Evolutionary conservation across 106 monocot genomes (phyloP), one percentile per base, ranked within the genome.

Genomic region (Dendrobium catenatum): DNA sequence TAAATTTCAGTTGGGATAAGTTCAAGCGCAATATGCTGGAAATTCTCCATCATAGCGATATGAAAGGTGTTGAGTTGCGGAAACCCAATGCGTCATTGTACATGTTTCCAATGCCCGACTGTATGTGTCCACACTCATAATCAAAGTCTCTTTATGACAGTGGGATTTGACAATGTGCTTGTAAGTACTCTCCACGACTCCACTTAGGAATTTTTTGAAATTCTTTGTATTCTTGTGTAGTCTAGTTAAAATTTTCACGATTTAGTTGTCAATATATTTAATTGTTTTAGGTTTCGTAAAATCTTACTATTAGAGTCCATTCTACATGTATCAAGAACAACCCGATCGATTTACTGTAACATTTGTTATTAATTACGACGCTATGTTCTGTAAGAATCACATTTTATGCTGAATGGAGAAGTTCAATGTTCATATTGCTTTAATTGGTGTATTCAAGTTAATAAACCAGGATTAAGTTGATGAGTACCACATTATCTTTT

Each of bases 21-120:
- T 95, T 99, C 88, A 95, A 95, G 83, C 85, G 70, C 1, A 89
- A 91, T 55, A 95, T 99, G 95, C 89, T 84, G 80, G 98, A 99
- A 78, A 85, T 95, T 58, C 95, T 91, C 68, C 95, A 77, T 40
- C 85, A 91, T 37, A 95, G 95, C 44, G 95, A 99, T 73, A 29
- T 17, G 31, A 95, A 90, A 78, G 98, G 98, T 8, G 31, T 89
- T 17, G 88, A 76, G 15, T 44, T 86, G 26, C 87, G 95, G 81
- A 93, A 93, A 73, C 74, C 88, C 7, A 78, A 95, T 61, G 88
- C 89, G 27, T 87, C 93, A 5, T 61, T 93, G 41, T 99, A 95
- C 61, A 95, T 83, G 9, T 93, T 91, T 41, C 98, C 98, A 20
- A 89, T 90, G 91, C 95, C 98, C n/a, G 95, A 99, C 80, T 99